A percentile compares a stretch with the other conserved stretches of the same genome.
Conservation (phyloP, 2,329 filamentous ascomycete species). For the Calonectria pseudoturangicola region DNA sequence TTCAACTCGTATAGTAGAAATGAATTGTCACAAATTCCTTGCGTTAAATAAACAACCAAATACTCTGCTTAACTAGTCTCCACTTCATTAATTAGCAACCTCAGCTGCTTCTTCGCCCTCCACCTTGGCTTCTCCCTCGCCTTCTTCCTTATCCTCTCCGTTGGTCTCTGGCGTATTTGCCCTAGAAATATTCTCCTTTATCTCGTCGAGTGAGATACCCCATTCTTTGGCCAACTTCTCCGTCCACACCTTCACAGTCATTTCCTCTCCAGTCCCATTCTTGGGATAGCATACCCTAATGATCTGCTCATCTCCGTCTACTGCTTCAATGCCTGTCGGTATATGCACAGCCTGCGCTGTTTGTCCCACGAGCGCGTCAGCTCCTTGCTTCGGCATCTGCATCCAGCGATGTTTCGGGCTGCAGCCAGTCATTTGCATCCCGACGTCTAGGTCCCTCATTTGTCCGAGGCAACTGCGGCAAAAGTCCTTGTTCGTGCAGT, state of each 20-base stretch:
- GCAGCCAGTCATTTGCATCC: background rate
- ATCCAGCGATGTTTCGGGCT: slow-evolving; percentile 13
- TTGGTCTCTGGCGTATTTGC: background rate
- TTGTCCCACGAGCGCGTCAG: background rate
- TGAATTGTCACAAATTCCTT: too few relatives aligned
- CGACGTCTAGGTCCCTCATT: background rate
- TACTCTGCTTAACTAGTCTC: too few relatives aligned
- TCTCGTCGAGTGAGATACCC: slow-evolving; percentile 13
- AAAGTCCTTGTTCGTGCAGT: background rate
- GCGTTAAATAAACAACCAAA: too few relatives aligned
- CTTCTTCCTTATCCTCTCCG: background rate
- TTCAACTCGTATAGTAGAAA: too few relatives aligned
- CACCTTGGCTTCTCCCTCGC: too few relatives aligned
- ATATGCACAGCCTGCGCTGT: background rate
- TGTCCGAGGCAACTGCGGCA: background rate
- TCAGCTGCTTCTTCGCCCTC: too few relatives aligned
- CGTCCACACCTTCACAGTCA: background rate
- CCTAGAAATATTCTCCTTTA: background rate
- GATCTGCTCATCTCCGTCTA: background rate
- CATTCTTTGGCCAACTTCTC: slow-evolving; percentile 1
- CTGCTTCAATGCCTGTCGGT: background rate
- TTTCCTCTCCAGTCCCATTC: background rate
- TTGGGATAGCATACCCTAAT: background rate
- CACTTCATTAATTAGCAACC: too few relatives aligned
- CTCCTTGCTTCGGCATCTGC: background rate